phyloP scores from a whole-genome alignment of 148 eudicot genomes.

The Mesembryanthemum crystallinum region DNA sequence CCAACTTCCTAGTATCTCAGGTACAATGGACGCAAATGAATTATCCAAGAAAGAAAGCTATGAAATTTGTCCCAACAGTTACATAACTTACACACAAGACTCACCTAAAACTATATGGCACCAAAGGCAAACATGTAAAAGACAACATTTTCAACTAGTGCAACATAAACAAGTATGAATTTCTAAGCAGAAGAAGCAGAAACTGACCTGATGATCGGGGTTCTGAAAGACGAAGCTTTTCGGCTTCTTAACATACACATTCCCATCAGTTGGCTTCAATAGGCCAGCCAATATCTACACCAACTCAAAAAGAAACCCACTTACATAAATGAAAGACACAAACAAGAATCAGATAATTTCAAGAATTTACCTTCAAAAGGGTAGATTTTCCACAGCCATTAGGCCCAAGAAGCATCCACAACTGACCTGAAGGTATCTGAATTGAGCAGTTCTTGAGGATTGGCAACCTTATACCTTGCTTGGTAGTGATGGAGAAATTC shows the following conservation, averaged over 20 bases:
- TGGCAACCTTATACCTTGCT: constrained; percentile 41
- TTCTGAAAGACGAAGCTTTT: constrained; percentile 95
- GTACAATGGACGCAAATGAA: not conserved
- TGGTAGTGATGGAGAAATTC: constrained; percentile 47
- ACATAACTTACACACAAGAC: not conserved
- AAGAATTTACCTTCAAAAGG: constrained; percentile 61
- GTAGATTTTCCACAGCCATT: constrained; percentile 95
- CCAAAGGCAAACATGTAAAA: not conserved
- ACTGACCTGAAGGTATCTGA: constrained; percentile 73
- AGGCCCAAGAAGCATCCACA: constrained; percentile 99
- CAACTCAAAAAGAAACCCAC: constrained; percentile 21
- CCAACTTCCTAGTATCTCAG: too few relatives aligned
- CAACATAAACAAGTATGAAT: constrained; percentile 4
- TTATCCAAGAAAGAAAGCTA: not conserved
- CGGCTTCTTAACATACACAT: constrained; percentile 60
- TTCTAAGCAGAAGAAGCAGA: constrained; percentile 10
- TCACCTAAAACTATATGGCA: constrained; percentile 6
- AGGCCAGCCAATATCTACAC: constrained; percentile 87
- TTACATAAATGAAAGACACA: not conserved
- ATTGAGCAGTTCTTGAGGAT: constrained; percentile 79
- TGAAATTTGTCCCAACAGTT: not conserved
- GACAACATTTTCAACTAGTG: not conserved
- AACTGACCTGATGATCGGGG: constrained; percentile 94
- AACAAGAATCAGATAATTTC: constrained; percentile 2
- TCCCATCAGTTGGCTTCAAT: constrained; percentile 62